A percentile compares a stretch with the other conserved stretches of the same genome.
Conservation (phyloP, 441 rosid genomes). For the Mallotus repandus region DNA sequence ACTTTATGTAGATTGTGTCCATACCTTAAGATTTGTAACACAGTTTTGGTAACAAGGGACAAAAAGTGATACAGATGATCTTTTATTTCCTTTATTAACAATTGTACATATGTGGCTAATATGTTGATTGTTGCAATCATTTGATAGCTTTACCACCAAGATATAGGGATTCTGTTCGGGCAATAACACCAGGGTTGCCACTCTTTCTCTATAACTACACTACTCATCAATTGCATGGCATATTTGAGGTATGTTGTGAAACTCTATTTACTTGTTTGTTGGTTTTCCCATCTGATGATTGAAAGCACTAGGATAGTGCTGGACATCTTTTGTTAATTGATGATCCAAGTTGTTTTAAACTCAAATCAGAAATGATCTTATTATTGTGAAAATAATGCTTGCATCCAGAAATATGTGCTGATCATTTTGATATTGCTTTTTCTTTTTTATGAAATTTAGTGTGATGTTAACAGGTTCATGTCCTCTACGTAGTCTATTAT, state of each 20-base stretch:
- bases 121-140: conserved; percentile 15
- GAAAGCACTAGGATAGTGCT: background rate
- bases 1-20: background rate
- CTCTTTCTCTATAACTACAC: conserved; percentile 96
- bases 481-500: background rate
- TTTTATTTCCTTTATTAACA: background rate
- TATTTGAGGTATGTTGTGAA: conserved; percentile 74
- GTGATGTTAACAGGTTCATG: background rate
- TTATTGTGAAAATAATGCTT: too few relatives aligned
- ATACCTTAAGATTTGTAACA: background rate
- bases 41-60: background rate
- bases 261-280: background rate
- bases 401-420: background rate
- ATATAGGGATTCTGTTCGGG: conserved; percentile 95
- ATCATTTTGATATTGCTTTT: background rate
- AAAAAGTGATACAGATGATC: background rate
- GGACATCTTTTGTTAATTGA: background rate
- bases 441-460: background rate
- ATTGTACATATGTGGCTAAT: conserved; percentile 14
- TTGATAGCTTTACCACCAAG: conserved; percentile 90
- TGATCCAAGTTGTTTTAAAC: background rate
- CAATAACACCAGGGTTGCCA: conserved; percentile 95
- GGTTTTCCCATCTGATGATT: background rate
- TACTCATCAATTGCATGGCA: conserved; percentile 97
- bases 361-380: background rate